Conservation (phyloP, 164 flowering plant genomes). For the Tetracentron sinense region DNA sequence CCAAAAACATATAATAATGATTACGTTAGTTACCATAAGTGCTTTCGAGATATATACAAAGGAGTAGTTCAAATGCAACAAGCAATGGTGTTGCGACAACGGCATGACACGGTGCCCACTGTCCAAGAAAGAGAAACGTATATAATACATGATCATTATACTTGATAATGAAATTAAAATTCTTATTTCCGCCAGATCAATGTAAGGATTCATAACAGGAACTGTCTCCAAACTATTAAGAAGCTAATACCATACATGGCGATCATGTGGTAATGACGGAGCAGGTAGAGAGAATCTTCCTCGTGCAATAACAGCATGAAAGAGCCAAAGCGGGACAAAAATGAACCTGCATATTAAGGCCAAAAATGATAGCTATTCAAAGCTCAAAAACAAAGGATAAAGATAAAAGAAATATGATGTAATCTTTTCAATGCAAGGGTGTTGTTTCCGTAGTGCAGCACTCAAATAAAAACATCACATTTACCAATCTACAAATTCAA, state of each 20-base stretch:
- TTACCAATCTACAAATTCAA: background rate
- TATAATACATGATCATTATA: background rate
- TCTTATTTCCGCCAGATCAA: background rate
- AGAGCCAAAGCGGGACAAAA: slow-evolving; percentile 79
- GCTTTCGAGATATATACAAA: slow-evolving; percentile 86
- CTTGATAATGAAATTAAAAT: background rate
- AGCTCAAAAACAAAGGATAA: background rate
- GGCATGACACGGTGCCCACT: slow-evolving; percentile 99
- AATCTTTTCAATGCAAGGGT: background rate
- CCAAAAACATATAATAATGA: background rate
- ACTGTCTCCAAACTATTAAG: background rate
- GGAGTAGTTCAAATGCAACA: slow-evolving; percentile 84
- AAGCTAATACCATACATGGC: slow-evolving; percentile 51
- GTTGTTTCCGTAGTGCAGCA: background rate
- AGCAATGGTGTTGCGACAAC: slow-evolving; percentile 80
- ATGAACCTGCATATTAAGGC: slow-evolving; percentile 49
- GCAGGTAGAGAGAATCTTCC: slow-evolving; percentile 95
- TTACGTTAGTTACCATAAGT: slow-evolving; percentile 41
- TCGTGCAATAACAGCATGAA: slow-evolving; percentile 80
- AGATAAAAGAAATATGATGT: background rate
- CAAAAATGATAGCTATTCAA: background rate
- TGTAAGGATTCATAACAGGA: background rate
- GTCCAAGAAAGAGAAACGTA: slow-evolving; percentile 25
- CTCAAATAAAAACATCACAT: background rate
- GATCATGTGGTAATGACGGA: slow-evolving; percentile 81